A percentile compares a stretch with the other conserved stretches of the same genome.
Evolutionary conservation across 768 basidiomycete species (phyloP).

Genomic region (Sporobolomyces roseus): DNA sequence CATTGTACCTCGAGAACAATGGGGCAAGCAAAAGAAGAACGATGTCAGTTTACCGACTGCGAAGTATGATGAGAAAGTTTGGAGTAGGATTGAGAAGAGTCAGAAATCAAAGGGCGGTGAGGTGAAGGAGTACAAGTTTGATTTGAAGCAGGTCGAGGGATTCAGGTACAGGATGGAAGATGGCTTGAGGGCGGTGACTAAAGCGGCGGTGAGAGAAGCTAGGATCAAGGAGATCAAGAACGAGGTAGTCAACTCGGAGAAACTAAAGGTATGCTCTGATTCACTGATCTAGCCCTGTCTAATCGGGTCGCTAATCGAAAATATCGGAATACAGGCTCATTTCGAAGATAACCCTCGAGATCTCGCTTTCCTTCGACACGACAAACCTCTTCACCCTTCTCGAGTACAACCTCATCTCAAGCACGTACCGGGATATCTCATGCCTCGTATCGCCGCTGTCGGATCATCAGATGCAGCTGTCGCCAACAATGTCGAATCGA

Average conservation of each 20-base stretch:
- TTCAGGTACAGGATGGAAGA: constrained; percentile 99
- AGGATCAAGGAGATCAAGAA: constrained; percentile 86
- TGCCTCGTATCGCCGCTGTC: constrained; percentile 73
- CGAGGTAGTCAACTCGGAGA: constrained; percentile 91
- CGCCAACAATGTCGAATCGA: constrained; percentile 7
- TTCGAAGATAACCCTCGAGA: constrained; percentile 96
- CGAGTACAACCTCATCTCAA: constrained; percentile 92
- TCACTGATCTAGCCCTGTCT: neutral
- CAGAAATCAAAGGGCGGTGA: constrained; percentile 56
- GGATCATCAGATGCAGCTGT: constrained; percentile 39
- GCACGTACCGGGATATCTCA: constrained; percentile 85
- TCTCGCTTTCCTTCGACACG: constrained; percentile 85
- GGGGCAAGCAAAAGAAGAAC: constrained; percentile 54
- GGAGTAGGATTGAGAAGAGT: constrained; percentile 70
- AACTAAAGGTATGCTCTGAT: constrained; percentile 71
- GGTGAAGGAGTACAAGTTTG: constrained; percentile 86
- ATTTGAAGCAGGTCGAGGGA: constrained; percentile 92
- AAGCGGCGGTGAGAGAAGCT: constrained; percentile 80
- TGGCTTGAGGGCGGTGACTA: constrained; percentile 80
- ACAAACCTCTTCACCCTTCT: constrained; percentile 86
- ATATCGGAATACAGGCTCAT: constrained; percentile 69
- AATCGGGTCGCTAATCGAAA: neutral
- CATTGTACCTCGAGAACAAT: constrained; percentile 57
- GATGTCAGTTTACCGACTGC: constrained; percentile 66
- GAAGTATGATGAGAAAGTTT: constrained; percentile 69